A percentile compares a stretch with the other conserved stretches of the same genome.
Evolutionary conservation across 805 yeast genomes (phyloP).

Genomic region (Ogataea pilisensis): DNA sequence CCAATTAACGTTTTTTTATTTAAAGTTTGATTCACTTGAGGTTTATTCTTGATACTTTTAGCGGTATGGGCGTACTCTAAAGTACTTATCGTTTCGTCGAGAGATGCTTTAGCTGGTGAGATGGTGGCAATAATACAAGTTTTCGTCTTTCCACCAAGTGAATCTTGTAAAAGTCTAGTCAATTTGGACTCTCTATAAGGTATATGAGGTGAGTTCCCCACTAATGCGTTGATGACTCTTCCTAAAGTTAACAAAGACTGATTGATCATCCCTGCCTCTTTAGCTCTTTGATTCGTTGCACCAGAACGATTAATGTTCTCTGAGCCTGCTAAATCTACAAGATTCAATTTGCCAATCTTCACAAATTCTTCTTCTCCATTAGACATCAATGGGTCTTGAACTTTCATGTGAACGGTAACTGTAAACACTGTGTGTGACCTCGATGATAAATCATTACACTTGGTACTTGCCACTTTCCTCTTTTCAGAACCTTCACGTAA

Average conservation of each 20-base stretch:
- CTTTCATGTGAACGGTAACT: conserved; percentile 54
- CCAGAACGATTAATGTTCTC: conserved; percentile 85
- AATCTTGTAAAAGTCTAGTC: conserved; percentile 74
- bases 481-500: conserved; percentile 55
- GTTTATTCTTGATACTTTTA: conserved; percentile 69
- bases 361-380: conserved; percentile 46
- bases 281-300: conserved; percentile 75
- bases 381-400: conserved; percentile 34
- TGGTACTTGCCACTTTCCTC: conserved; percentile 74
- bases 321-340: conserved; percentile 90
- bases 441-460: conserved; percentile 70
- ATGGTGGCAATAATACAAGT: conserved; percentile 85
- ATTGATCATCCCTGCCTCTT: conserved; percentile 87
- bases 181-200: conserved; percentile 85
- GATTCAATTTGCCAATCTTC: conserved; percentile 62
- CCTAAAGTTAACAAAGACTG: conserved; percentile 81
- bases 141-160: conserved; percentile 83
- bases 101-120: conserved; percentile 72
- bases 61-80: conserved; percentile 87
- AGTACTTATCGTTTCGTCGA: conserved; percentile 83
- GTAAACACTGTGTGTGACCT: conserved; percentile 81
- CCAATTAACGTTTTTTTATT: conserved; percentile 52
- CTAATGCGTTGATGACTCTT: conserved; percentile 70
- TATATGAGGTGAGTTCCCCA: conserved; percentile 59
- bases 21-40: conserved; percentile 61